Evolutionary conservation across 495 filamentous ascomycete genomes (phyloP), one percentile per base, ranked within the genome.

Genomic region (Penicillium samsonianum): DNA sequence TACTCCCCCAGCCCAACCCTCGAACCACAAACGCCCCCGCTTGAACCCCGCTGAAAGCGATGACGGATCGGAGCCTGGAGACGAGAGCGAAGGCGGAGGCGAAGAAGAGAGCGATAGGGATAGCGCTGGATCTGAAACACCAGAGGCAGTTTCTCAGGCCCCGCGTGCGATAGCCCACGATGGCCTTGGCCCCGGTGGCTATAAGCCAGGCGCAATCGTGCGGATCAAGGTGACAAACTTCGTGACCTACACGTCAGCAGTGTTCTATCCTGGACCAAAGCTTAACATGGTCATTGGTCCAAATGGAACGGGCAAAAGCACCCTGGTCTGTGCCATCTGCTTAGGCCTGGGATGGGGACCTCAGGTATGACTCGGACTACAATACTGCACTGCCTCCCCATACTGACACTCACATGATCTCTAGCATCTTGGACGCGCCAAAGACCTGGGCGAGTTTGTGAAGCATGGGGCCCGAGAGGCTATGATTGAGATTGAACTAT

Each of bases 221-320:
- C 84, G 92, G 23, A 91, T 98, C 57, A 89, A 86, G 56, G 78
- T 98, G 30, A 78, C 74, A n/a, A 88, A 98, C 65, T 99, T 99
- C 66, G 91, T 99, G 26, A 99, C 95, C 0, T 99, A 98, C 71
- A 91, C 86, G 14, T 83, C 87, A 28, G 92, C 90, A 49, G 90
- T 94, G 60, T 96, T 97, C 71, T 83, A 84, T 48, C 91, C 90
- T 4, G 94, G 94, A 0, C 92, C 95, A 12, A 94, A 89, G 63
- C 69, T 99, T 64, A 99, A 99, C 68, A 98, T 99, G 95, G 86
- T 99, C 55, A 97, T 99, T 63, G 94, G 94, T 0, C 94, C 94
- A 9, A 99, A 99, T 67, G 94, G 94, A 43, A 97, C 94, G 0
- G 94, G 94, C 43, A 99, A 99, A 70, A 96, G 92, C 78, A 96